Percentiles rank a stretch among this genome's conserved stretches.
Evolutionary conservation across 78 protist genomes (phyloP).

Genomic region (Polysphondylium violaceum): DNA sequence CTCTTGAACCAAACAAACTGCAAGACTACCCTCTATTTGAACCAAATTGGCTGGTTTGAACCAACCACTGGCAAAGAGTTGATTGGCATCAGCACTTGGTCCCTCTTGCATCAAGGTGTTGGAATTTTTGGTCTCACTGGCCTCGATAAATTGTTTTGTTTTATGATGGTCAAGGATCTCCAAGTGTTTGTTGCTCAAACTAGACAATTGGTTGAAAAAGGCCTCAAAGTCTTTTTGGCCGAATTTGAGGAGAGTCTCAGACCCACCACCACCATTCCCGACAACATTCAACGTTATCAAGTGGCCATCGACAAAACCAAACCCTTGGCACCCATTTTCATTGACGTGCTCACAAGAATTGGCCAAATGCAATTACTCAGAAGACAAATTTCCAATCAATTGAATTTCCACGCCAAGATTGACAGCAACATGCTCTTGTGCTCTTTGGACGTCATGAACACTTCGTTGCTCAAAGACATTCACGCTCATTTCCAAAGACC

Average conservation of each 20-base stretch:
- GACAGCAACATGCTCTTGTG: slow-evolving; percentile 82
- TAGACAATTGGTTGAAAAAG: slow-evolving; percentile 62
- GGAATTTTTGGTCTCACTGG: slow-evolving; percentile 90
- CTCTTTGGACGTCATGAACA: slow-evolving; percentile 85
- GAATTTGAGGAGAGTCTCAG: slow-evolving; percentile 70
- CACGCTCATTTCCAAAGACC: slow-evolving; percentile 90
- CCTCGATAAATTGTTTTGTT: slow-evolving; percentile 86
- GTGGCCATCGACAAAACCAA: slow-evolving; percentile 51
- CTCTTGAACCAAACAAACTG: slow-evolving; percentile 87
- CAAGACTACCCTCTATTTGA: slow-evolving; percentile 79
- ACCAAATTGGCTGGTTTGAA: slow-evolving; percentile 86
- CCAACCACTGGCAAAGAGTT: slow-evolving; percentile 79
- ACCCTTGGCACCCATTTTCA: slow-evolving; percentile 63
- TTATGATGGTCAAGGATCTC: slow-evolving; percentile 90
- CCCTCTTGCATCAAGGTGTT: slow-evolving; percentile 67
- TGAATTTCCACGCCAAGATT: slow-evolving; percentile 83
- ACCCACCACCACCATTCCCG: slow-evolving; percentile 57
- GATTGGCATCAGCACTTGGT: slow-evolving; percentile 81
- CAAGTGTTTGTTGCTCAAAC: slow-evolving; percentile 75
- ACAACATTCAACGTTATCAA: slow-evolving; percentile 43
- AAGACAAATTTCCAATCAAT: slow-evolving; percentile 84
- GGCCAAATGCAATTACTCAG: slow-evolving; percentile 94
- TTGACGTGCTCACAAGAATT: slow-evolving; percentile 56
- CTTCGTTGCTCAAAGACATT: slow-evolving; percentile 83
- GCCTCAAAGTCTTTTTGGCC: slow-evolving; percentile 42